Evolutionary conservation across 345 rosid species (phyloP).

Genomic region (Draba incana): DNA sequence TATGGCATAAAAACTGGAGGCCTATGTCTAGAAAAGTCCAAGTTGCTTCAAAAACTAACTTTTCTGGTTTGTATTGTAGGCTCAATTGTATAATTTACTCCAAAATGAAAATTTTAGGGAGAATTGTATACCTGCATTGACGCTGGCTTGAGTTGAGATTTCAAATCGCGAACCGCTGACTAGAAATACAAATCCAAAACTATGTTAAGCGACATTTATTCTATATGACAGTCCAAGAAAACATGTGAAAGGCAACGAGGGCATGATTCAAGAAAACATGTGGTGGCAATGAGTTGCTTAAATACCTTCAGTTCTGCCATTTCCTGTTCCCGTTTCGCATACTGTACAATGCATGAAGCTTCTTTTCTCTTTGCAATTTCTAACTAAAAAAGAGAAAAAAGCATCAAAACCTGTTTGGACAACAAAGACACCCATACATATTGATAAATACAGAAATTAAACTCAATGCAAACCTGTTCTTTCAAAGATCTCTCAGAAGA

Average conservation of each 20-base stretch:
- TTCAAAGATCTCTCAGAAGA: conserved; percentile 81
- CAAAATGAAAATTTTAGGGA: conserved; percentile 2
- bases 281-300: conserved; percentile 5
- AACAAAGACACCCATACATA: conserved; percentile 18
- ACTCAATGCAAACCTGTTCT: conserved; percentile 71
- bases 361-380: conserved; percentile 96
- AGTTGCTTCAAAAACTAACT: conserved; percentile 6
- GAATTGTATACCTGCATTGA: conserved; percentile 82
- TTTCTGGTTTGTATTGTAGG: not conserved
- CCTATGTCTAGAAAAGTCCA: not conserved
- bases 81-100: conserved; percentile 3
- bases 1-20: conserved; percentile 5
- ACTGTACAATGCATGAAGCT: conserved; percentile 94
- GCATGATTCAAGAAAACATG: conserved; percentile 7
- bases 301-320: conserved; percentile 87
- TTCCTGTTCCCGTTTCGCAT: conserved; percentile 94
- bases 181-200: conserved; percentile 41
- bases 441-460: conserved; percentile 3
- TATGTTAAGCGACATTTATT: conserved; percentile 14
- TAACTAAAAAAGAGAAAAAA: conserved; percentile 56
- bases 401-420: conserved; percentile 8
- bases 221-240: conserved; percentile 8
- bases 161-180: conserved; percentile 94
- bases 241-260: conserved; percentile 12
- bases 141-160: conserved; percentile 93